Conservation (phyloP, 768 basidiomycete genomes). For the Mrakia frigida region DNA sequence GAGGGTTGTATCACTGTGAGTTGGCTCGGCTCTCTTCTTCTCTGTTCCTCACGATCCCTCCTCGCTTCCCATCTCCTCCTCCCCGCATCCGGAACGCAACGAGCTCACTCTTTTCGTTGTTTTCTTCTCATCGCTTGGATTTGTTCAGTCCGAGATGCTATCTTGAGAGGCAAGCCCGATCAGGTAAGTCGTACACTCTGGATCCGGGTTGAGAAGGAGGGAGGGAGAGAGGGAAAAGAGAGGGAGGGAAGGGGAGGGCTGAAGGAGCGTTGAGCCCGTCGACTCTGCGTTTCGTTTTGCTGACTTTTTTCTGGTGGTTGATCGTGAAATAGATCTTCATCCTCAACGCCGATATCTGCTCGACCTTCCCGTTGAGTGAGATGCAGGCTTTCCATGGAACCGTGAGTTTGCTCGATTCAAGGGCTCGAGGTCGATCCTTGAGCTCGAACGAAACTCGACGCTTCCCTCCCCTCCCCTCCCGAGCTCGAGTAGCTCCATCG, state of each 20-base stretch:
- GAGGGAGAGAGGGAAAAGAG: too few species aligned
- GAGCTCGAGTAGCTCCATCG: slow-evolving; percentile 36
- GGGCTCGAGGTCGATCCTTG: too few species aligned
- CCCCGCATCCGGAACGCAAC: too few species aligned
- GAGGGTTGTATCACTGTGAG: slow-evolving; percentile 45
- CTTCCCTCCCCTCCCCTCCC: background rate
- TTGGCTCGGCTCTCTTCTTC: background rate
- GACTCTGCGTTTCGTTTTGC: background rate
- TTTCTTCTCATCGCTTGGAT: too few species aligned
- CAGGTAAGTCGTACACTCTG: background rate
- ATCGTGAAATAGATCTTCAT: slow-evolving; percentile 45
- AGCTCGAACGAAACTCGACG: too few species aligned
- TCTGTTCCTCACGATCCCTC: background rate
- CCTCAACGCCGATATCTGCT: slow-evolving; percentile 50
- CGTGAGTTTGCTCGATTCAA: background rate
- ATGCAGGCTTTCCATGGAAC: slow-evolving; percentile 25
- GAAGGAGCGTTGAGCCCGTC: background rate
- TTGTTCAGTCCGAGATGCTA: slow-evolving; percentile 44
- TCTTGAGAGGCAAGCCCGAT: slow-evolving; percentile 43
- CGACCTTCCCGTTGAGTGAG: slow-evolving; percentile 38
- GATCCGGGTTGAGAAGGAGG: background rate
- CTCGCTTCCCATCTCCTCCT: background rate
- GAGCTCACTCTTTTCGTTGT: background rate
- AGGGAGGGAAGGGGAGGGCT: too few species aligned
- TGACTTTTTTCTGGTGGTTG: background rate